These are phyloP conservation scores for Fraxinus greggii DNA, from an alignment of 305 asterid species.

Conservation along the genomic window DNA sequence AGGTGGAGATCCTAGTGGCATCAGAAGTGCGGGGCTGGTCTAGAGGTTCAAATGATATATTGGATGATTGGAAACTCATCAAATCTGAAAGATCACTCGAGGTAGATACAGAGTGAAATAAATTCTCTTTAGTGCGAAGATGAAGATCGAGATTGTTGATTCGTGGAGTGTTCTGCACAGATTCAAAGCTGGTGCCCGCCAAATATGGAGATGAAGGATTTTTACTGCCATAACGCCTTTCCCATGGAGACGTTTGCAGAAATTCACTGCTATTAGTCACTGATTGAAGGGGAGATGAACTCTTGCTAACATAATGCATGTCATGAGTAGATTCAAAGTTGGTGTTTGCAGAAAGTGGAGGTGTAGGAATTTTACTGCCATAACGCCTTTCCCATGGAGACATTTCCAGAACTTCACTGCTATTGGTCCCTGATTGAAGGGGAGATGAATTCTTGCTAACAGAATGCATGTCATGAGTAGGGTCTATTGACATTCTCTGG, in stretches of 20 bases:
- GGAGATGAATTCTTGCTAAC: neutral
- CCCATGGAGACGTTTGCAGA: conserved; percentile 1
- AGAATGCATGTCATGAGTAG: neutral
- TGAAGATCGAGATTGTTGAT: conserved; percentile 19
- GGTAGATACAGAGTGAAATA: conserved; percentile 24
- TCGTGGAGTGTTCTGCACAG: neutral
- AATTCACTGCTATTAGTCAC: neutral
- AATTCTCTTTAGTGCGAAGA: conserved; percentile 17
- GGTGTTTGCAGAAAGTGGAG: neutral
- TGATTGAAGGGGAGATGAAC: neutral
- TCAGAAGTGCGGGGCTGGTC: conserved; percentile 30
- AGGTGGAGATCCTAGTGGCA: conserved; percentile 25
- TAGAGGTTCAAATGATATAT: conserved; percentile 28
- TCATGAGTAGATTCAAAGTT: neutral
- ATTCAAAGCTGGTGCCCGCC: neutral
- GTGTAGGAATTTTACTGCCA: conserved; percentile 3
- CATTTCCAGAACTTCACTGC: neutral
- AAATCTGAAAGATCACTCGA: conserved; percentile 34
- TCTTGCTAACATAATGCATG: neutral
- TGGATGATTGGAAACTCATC: conserved; percentile 27
- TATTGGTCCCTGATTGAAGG: neutral
- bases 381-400: conserved; percentile 7
- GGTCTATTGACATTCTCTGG: neutral
- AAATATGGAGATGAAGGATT: neutral
- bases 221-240: conserved; percentile 5